These are phyloP conservation scores for Globisporangium iwayamae DNA, from an alignment of 352 stramenopile species.

Conservation along the genomic window DNA sequence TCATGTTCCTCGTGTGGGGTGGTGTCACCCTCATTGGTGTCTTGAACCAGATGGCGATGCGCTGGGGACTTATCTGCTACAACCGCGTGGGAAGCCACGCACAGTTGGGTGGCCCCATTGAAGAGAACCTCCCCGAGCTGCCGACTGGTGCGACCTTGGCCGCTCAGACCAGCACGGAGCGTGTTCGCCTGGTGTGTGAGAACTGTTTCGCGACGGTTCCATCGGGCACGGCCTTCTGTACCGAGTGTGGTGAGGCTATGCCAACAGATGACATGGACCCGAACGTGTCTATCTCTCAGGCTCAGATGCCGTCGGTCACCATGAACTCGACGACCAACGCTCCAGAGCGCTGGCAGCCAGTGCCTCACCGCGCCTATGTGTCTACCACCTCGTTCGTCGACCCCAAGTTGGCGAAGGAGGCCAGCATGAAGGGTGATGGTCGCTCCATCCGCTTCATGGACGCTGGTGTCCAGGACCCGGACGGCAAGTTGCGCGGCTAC, in stretches of 20 bases:
- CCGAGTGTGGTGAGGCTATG: slow-evolving; percentile 87
- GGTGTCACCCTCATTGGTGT: slow-evolving; percentile 53
- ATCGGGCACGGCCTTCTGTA: slow-evolving; percentile 82
- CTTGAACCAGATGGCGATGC: slow-evolving; percentile 83
- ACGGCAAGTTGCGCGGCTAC: slow-evolving; percentile 82
- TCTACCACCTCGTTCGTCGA: slow-evolving; percentile 88
- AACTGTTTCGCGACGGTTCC: slow-evolving; percentile 88
- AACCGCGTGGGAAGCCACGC: slow-evolving; percentile 81
- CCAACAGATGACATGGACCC: slow-evolving; percentile 63
- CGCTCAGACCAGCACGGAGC: slow-evolving; percentile 49
- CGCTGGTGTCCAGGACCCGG: slow-evolving; percentile 72
- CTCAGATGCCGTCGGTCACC: slow-evolving; percentile 79
- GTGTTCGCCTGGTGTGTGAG: slow-evolving; percentile 83
- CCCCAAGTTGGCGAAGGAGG: slow-evolving; percentile 75
- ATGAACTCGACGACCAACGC: slow-evolving; percentile 78
- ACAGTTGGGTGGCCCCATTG: slow-evolving; percentile 48
- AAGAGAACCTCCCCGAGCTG: slow-evolving; percentile 73
- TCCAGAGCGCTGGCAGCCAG: slow-evolving; percentile 80
- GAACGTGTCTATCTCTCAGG: slow-evolving; percentile 85
- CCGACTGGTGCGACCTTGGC: slow-evolving; percentile 61
- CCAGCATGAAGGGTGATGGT: slow-evolving; percentile 67
- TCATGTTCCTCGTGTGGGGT: slow-evolving; percentile 83
- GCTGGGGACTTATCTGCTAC: slow-evolving; percentile 87
- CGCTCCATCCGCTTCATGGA: slow-evolving; percentile 89
- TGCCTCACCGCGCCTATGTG: slow-evolving; percentile 81